Base-by-base conservation (phyloP, 768 basidiomycete species). In the Roridomyces roridus region DNA sequence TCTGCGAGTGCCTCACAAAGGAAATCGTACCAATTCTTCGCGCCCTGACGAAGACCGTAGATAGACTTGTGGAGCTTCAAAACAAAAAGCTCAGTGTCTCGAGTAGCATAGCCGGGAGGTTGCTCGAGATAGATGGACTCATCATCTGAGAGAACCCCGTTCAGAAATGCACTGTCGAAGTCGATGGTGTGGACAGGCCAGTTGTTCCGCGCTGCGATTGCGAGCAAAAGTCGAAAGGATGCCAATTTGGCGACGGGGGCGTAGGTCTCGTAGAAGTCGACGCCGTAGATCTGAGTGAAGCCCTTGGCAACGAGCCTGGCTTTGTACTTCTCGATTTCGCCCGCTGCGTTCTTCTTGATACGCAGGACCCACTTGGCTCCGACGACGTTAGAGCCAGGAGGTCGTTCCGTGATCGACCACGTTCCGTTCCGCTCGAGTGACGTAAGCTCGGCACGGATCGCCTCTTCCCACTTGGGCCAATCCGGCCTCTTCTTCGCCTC, bases 231-330 rank as follows among this genome's bases (percentile, higher is more conserved):
- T 17, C 37, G 37, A n/a, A 42, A 44, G 8, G 51, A 35, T 10
- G 41, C 34, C 1, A 53, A 24, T 17, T 53, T 53, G 2, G 36
- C 51, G 23, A 46, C 44, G 8, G 51, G 51, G 36, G 51, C 51
- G 23, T 37, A 53, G 15, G 51, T 53, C 5, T 53, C 72, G 25
- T 63, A 58, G 43, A 68, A 81, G 44, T 81, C 74, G 6, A 74
- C 31, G 0, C 77, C 76, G 4, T 66, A 67, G 0, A 69, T 62
- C 35, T 83, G 79, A 0, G 70, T 67, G 65, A 69, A 80, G 0
- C 79, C 79, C 46, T 76, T 66, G 0, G 76, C 77, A 1, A 80
- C 77, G 1, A 82, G n/a, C 8, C 54, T 46, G 7, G 54, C 70
- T 11, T 75, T 54, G 14, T 73, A 79, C 61, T 81, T 80, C 65